Conservation (phyloP, 208 protist genomes). For the Trypanosoma rangeli region DNA sequence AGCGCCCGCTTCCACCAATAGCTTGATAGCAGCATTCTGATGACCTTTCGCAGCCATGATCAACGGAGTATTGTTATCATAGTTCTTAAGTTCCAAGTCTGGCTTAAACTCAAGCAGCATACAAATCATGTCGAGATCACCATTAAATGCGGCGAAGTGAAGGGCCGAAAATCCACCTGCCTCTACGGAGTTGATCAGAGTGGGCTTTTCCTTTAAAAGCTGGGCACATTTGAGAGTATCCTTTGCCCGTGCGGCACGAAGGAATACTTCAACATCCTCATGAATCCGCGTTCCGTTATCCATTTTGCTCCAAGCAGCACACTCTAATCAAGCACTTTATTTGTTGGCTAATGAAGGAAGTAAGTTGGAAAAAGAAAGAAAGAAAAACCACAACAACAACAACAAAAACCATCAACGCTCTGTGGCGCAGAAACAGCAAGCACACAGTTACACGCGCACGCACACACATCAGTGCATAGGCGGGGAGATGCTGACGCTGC, state of each 20-base stretch:
- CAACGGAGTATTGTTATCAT: conserved; percentile 83
- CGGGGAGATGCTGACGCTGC: neutral
- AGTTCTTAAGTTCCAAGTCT: conserved; percentile 69
- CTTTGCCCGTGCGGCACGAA: conserved; percentile 61
- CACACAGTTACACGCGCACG: too few relatives aligned
- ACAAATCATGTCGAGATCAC: conserved; percentile 66
- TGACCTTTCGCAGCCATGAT: conserved; percentile 81
- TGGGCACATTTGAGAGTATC: conserved; percentile 45
- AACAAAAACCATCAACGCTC: neutral
- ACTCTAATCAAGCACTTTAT: conserved; percentile 4
- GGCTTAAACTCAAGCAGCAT: conserved; percentile 65
- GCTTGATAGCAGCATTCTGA: conserved; percentile 56
- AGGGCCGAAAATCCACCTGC: conserved; percentile 81
- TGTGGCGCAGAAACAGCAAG: neutral
- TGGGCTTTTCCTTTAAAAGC: conserved; percentile 59
- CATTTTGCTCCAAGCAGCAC: conserved; percentile 36
- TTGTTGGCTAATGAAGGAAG: neutral
- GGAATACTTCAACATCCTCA: conserved; percentile 80
- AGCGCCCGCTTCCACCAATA: conserved; percentile 62
- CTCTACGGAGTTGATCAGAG: conserved; percentile 67
- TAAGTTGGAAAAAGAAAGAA: neutral
- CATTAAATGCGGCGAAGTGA: conserved; percentile 90
- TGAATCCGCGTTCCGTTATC: conserved; percentile 84
- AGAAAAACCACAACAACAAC: neutral
- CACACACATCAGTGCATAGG: neutral